phyloP scores from a whole-genome alignment of 768 basidiomycete genomes.

The Lactarius sp. region DNA sequence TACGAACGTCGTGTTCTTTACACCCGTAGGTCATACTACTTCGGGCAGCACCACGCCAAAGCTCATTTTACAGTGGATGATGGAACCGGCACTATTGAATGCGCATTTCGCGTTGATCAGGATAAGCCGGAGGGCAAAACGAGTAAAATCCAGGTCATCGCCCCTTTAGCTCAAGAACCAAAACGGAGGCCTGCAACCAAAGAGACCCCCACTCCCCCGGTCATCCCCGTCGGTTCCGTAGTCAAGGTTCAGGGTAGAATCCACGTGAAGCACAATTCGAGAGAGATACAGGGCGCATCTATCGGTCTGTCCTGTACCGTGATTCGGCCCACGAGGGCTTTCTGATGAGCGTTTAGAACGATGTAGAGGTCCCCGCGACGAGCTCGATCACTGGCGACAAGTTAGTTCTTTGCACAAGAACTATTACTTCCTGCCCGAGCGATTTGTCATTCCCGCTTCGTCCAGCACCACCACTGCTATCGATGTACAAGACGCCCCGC shows the following conservation, averaged over 20 bases:
- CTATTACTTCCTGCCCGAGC: constrained; percentile 13
- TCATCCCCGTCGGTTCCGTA: constrained; percentile 17
- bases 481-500: not conserved
- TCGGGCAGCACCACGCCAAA: not conserved
- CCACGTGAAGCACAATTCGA: constrained; percentile 4
- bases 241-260: constrained; percentile 20
- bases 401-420: constrained; percentile 18
- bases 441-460: constrained; percentile 20
- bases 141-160: not conserved
- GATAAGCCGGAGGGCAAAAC: not conserved
- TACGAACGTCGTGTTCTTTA: constrained; percentile 61
- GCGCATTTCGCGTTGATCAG: constrained; percentile 37
- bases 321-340: not conserved
- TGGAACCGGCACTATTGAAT: constrained; percentile 69
- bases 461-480: not conserved
- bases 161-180: not conserved
- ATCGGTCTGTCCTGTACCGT: constrained; percentile 14
- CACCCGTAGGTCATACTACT: constrained; percentile 39
- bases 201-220: not conserved
- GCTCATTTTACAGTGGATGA: constrained; percentile 56
- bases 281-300: constrained; percentile 15
- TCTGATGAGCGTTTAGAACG: constrained; percentile 20
- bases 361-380: constrained; percentile 9
- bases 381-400: constrained; percentile 21
- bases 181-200: not conserved